Percentiles rank a stretch among this genome's conserved stretches.
These are phyloP conservation scores for Liriodendron chinense DNA, from an alignment of 164 flowering plant genomes.

Conservation along the genomic window DNA sequence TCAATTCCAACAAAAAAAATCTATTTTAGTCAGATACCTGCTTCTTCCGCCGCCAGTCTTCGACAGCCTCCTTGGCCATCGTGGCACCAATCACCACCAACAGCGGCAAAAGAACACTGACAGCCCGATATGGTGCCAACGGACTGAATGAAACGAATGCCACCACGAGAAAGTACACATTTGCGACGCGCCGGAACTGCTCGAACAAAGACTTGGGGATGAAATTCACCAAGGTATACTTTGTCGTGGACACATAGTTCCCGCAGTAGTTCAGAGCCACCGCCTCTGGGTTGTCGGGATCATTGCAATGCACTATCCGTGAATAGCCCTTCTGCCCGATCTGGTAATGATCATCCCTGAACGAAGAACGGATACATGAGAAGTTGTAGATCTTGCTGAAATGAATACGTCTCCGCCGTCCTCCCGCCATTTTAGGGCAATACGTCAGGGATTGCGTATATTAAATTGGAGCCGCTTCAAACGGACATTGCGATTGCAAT, in stretches of 20 bases:
- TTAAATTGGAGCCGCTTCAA: background rate
- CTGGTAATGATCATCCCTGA: conserved; percentile 43
- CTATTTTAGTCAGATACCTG: conserved; percentile 42
- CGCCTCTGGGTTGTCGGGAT: conserved; percentile 55
- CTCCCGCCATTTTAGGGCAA: conserved; percentile 28
- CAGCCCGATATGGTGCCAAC: conserved; percentile 68
- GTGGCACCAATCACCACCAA: conserved; percentile 75
- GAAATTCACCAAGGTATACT: conserved; percentile 66
- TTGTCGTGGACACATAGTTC: conserved; percentile 77
- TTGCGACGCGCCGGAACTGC: conserved; percentile 85
- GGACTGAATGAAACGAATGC: conserved; percentile 80
- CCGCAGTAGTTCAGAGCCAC: conserved; percentile 43
- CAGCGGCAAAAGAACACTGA: conserved; percentile 56
- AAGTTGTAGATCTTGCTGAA: conserved; percentile 57
- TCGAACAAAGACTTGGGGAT: conserved; percentile 75
- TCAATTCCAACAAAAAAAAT: background rate
- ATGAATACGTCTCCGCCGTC: conserved; percentile 34
- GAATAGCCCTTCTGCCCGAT: conserved; percentile 69
- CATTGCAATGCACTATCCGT: conserved; percentile 69
- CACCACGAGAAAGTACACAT: conserved; percentile 69
- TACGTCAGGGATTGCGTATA: background rate
- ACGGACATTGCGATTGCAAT: background rate
- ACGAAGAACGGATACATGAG: conserved; percentile 35
- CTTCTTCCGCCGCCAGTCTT: conserved; percentile 74
- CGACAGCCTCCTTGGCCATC: conserved; percentile 80